These are phyloP conservation scores for Cercospora sp. DNA, from an alignment of 2,329 filamentous ascomycete genomes.

Conservation along the genomic window DNA sequence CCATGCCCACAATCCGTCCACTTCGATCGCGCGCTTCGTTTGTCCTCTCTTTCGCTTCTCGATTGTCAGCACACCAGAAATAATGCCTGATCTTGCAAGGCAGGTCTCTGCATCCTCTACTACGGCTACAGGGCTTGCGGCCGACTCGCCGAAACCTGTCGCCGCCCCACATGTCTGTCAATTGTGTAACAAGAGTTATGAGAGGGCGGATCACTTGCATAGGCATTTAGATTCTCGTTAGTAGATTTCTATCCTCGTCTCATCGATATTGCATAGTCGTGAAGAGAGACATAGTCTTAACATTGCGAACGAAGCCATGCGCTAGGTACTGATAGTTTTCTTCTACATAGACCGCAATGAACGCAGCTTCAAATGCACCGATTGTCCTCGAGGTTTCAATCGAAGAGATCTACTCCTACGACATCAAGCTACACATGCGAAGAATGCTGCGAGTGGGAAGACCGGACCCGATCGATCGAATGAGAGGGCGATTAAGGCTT, in stretches of 20 bases:
- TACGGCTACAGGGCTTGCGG: neutral
- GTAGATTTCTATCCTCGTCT: neutral
- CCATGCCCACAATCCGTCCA: constrained; percentile 1
- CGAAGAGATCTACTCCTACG: constrained; percentile 36
- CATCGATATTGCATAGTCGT: neutral
- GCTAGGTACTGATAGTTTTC: no score
- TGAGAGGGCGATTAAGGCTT: constrained; percentile 36
- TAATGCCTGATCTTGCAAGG: neutral
- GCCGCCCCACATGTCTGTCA: constrained; percentile 28
- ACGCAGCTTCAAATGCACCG: constrained; percentile 35
- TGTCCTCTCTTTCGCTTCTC: neutral
- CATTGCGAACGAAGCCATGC: no score
- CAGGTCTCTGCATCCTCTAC: neutral
- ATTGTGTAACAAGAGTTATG: constrained; percentile 35
- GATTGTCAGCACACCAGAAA: neutral
- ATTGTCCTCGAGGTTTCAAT: constrained; percentile 38
- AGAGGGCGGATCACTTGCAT: constrained; percentile 37
- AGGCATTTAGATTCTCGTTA: constrained; percentile 38
- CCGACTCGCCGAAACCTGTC: neutral
- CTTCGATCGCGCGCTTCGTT: no score
- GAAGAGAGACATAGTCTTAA: no score
- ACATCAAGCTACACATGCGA: constrained; percentile 35
- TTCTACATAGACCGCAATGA: constrained; percentile 30
- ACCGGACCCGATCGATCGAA: constrained; percentile 25
- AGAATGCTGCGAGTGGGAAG: constrained; percentile 30